Base-by-base conservation (phyloP, 1,139 yeast species). In the Zhuliangozyma blackwelliae region DNA sequence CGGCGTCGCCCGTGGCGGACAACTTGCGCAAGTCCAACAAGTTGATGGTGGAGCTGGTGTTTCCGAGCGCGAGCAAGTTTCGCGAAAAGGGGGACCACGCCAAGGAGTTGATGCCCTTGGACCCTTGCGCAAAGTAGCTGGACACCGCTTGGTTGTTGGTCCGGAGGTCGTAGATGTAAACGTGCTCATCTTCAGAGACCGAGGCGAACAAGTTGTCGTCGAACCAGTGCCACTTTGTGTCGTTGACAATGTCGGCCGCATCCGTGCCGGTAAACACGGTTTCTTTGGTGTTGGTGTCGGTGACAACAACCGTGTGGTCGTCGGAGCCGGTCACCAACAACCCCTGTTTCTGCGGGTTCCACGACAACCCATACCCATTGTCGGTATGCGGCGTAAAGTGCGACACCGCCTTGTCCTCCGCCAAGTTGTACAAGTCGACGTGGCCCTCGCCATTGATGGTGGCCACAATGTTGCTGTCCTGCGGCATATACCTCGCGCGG, bases 401-500 rank as follows among this genome's bases (percentile, higher is more conserved):
- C 21, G 51, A 48, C 33, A 49, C 51, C 7, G 37, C 38, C 10
- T 33, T 32, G 19, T 38, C 38, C 11, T 50, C 59, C 54, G 37
- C 76, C 26, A 61, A 66, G 46, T 81, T 75, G 57, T 84, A 87
- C n/a, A 90, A 57, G 45, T 70, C 79, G 1, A 84, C 77, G 34
- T 74, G 77, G 20, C 98, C 97, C 4, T 61, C 59, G 1, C 90
- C 95, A 44, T 84, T 79, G 47, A 89, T 81, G 0, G 96, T 79
- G 3, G 95, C 92, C 10, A 89, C 74, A 0, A 78, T 57, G 31
- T 68, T 72, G 4, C 86, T 69, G 47, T 82, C 73, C 47, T 79
- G 83, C 0, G 96, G 96, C 76, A 83, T 78, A 52, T 77, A 80
- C 31, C 96, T 75, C 5, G 96, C 96, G 46, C 90, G 71, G 52